These are phyloP conservation scores for Mycocentrospora acerina DNA, from an alignment of 2,329 filamentous ascomycete genomes.

Conservation along the genomic window DNA sequence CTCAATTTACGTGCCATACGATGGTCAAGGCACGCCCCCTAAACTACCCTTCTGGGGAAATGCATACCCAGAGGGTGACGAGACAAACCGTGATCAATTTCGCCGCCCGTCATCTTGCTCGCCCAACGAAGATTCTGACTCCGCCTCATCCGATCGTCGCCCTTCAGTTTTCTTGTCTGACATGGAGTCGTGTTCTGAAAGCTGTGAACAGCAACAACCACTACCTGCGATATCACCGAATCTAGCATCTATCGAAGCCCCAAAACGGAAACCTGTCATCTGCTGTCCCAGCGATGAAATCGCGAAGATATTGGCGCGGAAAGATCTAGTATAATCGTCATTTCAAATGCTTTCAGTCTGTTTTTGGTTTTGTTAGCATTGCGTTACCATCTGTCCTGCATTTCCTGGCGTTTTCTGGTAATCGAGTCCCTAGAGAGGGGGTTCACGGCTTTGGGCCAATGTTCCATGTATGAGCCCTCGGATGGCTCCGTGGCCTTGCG, in stretches of 20 bases:
- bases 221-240: constrained; percentile 9
- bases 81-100: constrained; percentile 13
- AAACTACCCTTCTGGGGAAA: constrained; percentile 23
- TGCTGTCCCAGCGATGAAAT: constrained; percentile 29
- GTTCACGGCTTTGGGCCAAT: constrained; percentile 4
- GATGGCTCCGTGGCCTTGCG: no score
- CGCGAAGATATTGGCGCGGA: constrained; percentile 25
- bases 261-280: constrained; percentile 19
- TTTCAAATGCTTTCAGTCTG: constrained; percentile 15
- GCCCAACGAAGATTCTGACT: constrained; percentile 3
- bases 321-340: constrained; percentile 5
- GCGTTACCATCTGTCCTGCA: constrained; percentile 19
- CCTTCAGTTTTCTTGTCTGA: constrained; percentile 17
- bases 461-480: no score
- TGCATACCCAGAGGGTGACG: constrained; percentile 14
- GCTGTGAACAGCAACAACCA: background rate
- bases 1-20: constrained; percentile 27
- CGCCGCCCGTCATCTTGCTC: constrained; percentile 7
- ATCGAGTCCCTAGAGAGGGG: constrained; percentile 1
- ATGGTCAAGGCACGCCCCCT: constrained; percentile 24
- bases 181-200: constrained; percentile 10
- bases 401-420: constrained; percentile 18
- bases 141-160: constrained; percentile 12
- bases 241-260: constrained; percentile 13
- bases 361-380: constrained; percentile 26